phyloP scores from a whole-genome alignment of 805 yeast genomes.

The Kodamaea laetipori region DNA sequence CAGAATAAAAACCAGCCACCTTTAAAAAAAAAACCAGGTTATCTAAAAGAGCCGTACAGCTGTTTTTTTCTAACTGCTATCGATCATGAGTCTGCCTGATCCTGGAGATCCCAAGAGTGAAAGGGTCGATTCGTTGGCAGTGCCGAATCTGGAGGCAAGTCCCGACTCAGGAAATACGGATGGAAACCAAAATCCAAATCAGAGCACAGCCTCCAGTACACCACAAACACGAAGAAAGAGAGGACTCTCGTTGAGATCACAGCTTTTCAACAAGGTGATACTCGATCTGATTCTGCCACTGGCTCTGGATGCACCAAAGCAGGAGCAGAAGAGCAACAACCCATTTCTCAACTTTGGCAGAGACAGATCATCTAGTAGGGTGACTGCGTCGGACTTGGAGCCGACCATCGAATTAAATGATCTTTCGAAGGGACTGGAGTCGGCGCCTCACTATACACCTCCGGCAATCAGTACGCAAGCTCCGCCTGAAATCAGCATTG shows the following conservation, averaged over 20 bases:
- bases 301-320: slow-evolving; percentile 5
- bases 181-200: background rate
- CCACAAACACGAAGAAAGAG: slow-evolving; percentile 47
- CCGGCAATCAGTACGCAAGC: slow-evolving; percentile 21
- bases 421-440: slow-evolving; percentile 4
- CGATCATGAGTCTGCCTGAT: no score
- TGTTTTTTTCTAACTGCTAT: no score
- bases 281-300: slow-evolving; percentile 8
- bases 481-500: slow-evolving; percentile 22
- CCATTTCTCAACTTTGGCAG: slow-evolving; percentile 10
- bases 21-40: no score
- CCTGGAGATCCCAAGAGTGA: no score
- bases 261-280: slow-evolving; percentile 52
- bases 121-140: no score
- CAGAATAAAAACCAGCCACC: no score
- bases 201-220: slow-evolving; percentile 10
- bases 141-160: no score
- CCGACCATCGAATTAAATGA: slow-evolving; percentile 15
- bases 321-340: slow-evolving; percentile 9
- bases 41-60: no score
- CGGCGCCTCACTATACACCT: slow-evolving; percentile 6
- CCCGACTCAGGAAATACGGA: no score
- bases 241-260: slow-evolving; percentile 68
- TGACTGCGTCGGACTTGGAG: slow-evolving; percentile 11
- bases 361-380: slow-evolving; percentile 6